These are phyloP conservation scores for Solanum bulbocastanum DNA, from an alignment of 257 asterid species.

Conservation along the genomic window DNA sequence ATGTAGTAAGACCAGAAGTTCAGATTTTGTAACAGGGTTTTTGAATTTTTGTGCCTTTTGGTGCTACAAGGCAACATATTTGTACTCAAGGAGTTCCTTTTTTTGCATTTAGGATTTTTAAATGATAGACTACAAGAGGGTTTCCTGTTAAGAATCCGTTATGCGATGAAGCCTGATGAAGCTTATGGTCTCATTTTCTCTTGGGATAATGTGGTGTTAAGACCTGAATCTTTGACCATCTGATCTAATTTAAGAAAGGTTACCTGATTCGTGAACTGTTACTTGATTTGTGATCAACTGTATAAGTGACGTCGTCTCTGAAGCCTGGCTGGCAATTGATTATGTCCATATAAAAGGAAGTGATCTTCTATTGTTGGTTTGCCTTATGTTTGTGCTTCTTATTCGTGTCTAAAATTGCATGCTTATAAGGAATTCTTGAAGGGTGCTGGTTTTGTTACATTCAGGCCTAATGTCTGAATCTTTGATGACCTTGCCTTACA, in stretches of 20 bases:
- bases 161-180: conserved; percentile 98
- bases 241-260: neutral
- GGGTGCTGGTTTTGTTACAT: neutral
- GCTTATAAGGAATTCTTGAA: neutral
- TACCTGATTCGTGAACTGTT: neutral
- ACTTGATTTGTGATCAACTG: neutral
- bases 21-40: no score
- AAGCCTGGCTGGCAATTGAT: neutral
- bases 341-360: neutral
- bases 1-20: no score
- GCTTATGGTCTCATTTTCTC: conserved; percentile 97
- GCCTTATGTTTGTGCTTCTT: neutral
- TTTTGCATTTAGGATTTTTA: conserved; percentile 50
- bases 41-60: neutral
- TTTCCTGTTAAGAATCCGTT: conserved; percentile 81
- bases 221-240: conserved; percentile 2
- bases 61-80: neutral
- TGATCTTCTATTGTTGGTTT: neutral
- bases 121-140: conserved; percentile 93
- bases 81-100: neutral
- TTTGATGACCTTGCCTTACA: neutral
- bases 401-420: neutral
- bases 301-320: neutral
- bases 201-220: conserved; percentile 97
- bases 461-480: neutral